These are phyloP conservation scores for Curvularia lunata DNA, from an alignment of 2,329 filamentous ascomycete genomes.

Conservation along the genomic window DNA sequence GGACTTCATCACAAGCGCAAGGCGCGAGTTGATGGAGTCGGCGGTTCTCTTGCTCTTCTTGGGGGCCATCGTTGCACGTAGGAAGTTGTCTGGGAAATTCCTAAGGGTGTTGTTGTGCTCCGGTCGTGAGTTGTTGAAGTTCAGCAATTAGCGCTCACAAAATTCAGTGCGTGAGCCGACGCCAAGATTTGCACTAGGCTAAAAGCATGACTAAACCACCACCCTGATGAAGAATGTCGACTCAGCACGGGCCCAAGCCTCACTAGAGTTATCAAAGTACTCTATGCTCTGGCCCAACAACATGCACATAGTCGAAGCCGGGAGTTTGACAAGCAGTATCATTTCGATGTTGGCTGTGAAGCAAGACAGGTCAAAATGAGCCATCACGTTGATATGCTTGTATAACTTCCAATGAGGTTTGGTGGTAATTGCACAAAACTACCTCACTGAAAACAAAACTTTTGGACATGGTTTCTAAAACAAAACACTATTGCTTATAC, in stretches of 20 bases:
- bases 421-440: neutral
- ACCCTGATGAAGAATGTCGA: no score
- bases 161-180: slow-evolving; percentile 25
- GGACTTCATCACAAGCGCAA: slow-evolving; percentile 72
- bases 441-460: neutral
- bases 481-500: neutral
- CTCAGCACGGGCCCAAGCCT: no score
- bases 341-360: neutral
- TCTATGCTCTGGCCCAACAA: no score
- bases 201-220: slow-evolving; percentile 1
- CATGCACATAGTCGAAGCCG: neutral
- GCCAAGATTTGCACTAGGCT: slow-evolving; percentile 28
- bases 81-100: slow-evolving; percentile 37
- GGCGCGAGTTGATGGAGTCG: slow-evolving; percentile 74
- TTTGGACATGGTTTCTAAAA: neutral
- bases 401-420: neutral
- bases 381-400: neutral
- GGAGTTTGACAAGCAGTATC: neutral
- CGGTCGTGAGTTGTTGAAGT: slow-evolving; percentile 30
- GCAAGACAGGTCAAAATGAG: no score
- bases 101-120: slow-evolving; percentile 45
- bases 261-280: no score
- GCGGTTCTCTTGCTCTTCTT: slow-evolving; percentile 87
- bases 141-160: slow-evolving; percentile 10
- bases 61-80: slow-evolving; percentile 65